Conservation (phyloP, 2,329 filamentous ascomycete species). For the Chaetoscypha palmicola region DNA sequence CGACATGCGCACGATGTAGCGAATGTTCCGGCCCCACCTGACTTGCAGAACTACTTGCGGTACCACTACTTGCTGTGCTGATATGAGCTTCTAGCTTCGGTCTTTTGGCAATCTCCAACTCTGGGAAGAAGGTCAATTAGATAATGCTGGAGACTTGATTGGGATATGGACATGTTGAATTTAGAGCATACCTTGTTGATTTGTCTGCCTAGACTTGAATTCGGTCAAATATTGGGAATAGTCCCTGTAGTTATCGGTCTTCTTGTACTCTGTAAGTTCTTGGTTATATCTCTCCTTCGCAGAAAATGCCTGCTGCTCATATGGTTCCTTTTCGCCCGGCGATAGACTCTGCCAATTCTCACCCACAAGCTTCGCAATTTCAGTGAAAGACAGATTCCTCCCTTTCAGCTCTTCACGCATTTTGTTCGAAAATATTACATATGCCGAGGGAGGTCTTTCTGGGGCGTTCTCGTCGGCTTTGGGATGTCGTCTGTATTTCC, state of each 20-base stretch:
- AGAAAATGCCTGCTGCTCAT: constrained; percentile 62
- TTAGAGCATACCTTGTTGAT: constrained; percentile 43
- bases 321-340: constrained; percentile 61
- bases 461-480: constrained; percentile 77
- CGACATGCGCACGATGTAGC: constrained; percentile 15
- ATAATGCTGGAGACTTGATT: background rate
- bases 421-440: constrained; percentile 80
- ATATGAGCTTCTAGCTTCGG: constrained; percentile 27
- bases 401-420: constrained; percentile 73
- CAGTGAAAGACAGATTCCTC: constrained; percentile 70
- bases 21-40: constrained; percentile 17
- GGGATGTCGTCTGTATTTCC: constrained; percentile 72
- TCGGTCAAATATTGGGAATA: constrained; percentile 69
- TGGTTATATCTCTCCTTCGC: constrained; percentile 72
- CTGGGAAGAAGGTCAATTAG: constrained; percentile 10
- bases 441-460: constrained; percentile 72
- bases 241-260: constrained; percentile 60
- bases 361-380: constrained; percentile 75
- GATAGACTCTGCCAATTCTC: constrained; percentile 73
- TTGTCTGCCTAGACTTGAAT: constrained; percentile 67
- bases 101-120: constrained; percentile 26
- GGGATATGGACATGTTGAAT: background rate
- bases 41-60: constrained; percentile 21
- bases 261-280: constrained; percentile 70
- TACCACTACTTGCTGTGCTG: constrained; percentile 24